These are phyloP conservation scores for Phalaenopsis equestris DNA, from an alignment of 106 monocot genomes.

Conservation along the genomic window DNA sequence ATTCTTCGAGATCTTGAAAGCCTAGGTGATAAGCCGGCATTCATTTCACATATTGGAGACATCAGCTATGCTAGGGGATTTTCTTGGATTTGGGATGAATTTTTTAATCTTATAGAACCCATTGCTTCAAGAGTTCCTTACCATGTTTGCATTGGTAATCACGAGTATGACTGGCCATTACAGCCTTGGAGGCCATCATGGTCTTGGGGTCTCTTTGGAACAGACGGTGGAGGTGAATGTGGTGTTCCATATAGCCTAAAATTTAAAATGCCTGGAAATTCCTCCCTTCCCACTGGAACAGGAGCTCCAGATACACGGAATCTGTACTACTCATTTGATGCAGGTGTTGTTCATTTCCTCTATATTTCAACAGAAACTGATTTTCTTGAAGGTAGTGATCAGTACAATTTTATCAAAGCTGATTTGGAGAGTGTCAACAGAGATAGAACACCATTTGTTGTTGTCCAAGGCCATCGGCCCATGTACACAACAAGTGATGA, in stretches of 20 bases:
- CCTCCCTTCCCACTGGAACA: constrained; percentile 71
- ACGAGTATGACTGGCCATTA: constrained; percentile 93
- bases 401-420: constrained; percentile 76
- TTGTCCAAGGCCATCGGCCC: constrained; percentile 92
- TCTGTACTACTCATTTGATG: constrained; percentile 80
- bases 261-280: constrained; percentile 96
- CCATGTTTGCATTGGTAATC: constrained; percentile 93
- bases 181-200: constrained; percentile 94
- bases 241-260: constrained; percentile 90
- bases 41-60: constrained; percentile 97
- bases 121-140: constrained; percentile 71
- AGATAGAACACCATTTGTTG: constrained; percentile 71
- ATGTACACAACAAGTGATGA: constrained; percentile 96
- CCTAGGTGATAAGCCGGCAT: constrained; percentile 63
- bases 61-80: constrained; percentile 93
- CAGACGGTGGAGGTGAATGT: constrained; percentile 95
- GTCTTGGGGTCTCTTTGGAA: constrained; percentile 53
- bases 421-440: constrained; percentile 72
- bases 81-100: constrained; percentile 96
- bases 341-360: constrained; percentile 81
- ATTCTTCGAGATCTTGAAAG: constrained; percentile 78
- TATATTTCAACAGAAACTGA: constrained; percentile 95
- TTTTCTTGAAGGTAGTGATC: constrained; percentile 73
- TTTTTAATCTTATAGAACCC: constrained; percentile 91
- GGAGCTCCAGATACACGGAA: constrained; percentile 65